phyloP scores from a whole-genome alignment of 2,329 filamentous ascomycete species.

The Stagonosporopsis rhizophila region DNA sequence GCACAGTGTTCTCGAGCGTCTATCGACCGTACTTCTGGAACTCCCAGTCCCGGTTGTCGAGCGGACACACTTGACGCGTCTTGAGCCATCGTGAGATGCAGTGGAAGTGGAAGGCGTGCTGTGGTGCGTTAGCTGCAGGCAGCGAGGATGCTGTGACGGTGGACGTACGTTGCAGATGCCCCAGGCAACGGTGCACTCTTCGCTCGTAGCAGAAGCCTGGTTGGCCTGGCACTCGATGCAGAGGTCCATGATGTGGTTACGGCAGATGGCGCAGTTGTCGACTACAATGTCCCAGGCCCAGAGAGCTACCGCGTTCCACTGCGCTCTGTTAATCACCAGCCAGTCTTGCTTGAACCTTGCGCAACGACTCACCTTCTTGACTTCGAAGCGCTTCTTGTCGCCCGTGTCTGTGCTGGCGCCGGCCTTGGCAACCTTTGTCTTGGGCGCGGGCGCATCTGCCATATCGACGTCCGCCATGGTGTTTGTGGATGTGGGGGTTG shows the following conservation, averaged over 20 bases:
- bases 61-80: constrained; percentile 95
- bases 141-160: not conserved
- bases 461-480: constrained; percentile 95
- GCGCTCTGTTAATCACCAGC: constrained; percentile 29
- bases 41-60: constrained; percentile 99
- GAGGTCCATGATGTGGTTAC: constrained; percentile 99
- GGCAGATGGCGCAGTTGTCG: constrained; percentile 98
- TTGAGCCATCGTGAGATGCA: constrained; percentile 99
- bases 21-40: constrained; percentile 96
- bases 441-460: constrained; percentile 75
- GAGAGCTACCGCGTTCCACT: constrained; percentile 98
- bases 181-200: constrained; percentile 99
- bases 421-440: constrained; percentile 61
- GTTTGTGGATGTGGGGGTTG: constrained; percentile 25
- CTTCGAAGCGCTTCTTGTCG: constrained; percentile 96
- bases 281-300: constrained; percentile 99
- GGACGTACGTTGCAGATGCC: constrained; percentile 95
- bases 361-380: constrained; percentile 82
- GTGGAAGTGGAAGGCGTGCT: constrained; percentile 99
- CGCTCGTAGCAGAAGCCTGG: constrained; percentile 93
- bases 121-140: constrained; percentile 46
- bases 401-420: constrained; percentile 57
- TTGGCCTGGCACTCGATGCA: constrained; percentile 99
- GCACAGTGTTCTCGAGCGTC: constrained; percentile 5
- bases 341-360: constrained; percentile 7